Conservation (phyloP, 78 protist species). For the Andalucia godoyi region DNA sequence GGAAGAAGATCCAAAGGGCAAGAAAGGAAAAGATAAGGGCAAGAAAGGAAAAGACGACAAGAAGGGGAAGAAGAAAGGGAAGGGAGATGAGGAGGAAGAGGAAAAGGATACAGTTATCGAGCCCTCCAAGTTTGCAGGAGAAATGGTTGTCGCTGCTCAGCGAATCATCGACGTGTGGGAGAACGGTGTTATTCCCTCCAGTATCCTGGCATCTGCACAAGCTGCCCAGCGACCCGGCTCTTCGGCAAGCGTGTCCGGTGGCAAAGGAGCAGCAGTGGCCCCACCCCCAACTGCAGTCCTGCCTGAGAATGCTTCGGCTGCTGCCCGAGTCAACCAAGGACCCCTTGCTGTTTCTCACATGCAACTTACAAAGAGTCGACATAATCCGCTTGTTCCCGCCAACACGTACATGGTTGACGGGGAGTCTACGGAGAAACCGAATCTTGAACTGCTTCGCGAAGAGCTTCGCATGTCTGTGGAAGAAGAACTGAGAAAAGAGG, state of each 20-base stretch:
- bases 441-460: conserved; percentile 1
- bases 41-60: neutral
- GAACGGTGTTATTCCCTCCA: too few relatives aligned
- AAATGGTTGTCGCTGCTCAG: neutral
- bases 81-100: neutral
- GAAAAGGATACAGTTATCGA: neutral
- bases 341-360: too few relatives aligned
- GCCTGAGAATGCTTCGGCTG: too few relatives aligned
- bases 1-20: neutral
- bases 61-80: conserved; percentile 8
- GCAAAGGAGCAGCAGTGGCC: too few relatives aligned
- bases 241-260: too few relatives aligned
- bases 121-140: neutral
- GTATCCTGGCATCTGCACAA: too few relatives aligned
- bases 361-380: too few relatives aligned
- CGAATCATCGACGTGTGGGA: conserved; percentile 7
- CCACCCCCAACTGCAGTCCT: too few relatives aligned
- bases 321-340: too few relatives aligned
- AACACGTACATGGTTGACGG: too few relatives aligned
- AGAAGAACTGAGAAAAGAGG: conserved; percentile 7
- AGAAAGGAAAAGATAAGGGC: neutral
- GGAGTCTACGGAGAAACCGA: conserved; percentile 1
- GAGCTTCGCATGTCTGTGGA: neutral
- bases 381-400: too few relatives aligned
- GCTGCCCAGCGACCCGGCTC: too few relatives aligned